A percentile compares a stretch with the other conserved stretches of the same genome.
phyloP scores from a whole-genome alignment of 768 basidiomycete genomes.

The Agrocybe pediades region DNA sequence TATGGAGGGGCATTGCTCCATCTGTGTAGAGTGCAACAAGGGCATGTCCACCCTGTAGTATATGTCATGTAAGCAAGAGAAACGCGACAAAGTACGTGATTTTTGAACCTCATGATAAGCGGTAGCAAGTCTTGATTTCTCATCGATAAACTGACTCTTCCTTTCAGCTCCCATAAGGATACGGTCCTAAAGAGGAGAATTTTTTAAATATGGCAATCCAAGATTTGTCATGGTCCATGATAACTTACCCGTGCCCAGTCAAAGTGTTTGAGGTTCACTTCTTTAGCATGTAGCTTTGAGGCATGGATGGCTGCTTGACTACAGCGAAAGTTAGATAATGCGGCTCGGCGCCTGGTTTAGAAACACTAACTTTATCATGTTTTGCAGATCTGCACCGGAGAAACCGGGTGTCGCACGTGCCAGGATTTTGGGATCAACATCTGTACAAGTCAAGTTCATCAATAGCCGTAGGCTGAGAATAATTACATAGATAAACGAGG shows the following conservation, averaged over 20 bases:
- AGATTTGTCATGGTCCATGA: conserved; percentile 1
- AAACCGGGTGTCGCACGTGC: conserved; percentile 96
- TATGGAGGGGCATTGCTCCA: conserved; percentile 96
- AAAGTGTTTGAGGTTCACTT: conserved; percentile 80
- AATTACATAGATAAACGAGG: conserved; percentile 10
- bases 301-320: conserved; percentile 95
- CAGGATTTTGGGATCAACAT: conserved; percentile 84
- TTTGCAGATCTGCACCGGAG: conserved; percentile 95
- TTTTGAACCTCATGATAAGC: conserved; percentile 89
- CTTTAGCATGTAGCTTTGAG: conserved; percentile 74
- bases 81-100: conserved; percentile 5
- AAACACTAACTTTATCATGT: conserved; percentile 85
- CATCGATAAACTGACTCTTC: conserved; percentile 85
- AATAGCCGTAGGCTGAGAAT: conserved; percentile 7
- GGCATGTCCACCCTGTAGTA: conserved; percentile 89
- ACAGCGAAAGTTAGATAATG: conserved; percentile 9
- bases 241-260: conserved; percentile 91
- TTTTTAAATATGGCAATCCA: neutral
- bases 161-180: conserved; percentile 98
- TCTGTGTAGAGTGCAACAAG: conserved; percentile 93
- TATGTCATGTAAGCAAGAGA: conserved; percentile 20
- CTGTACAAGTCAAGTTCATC: conserved; percentile 32
- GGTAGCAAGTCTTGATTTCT: conserved; percentile 84
- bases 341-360: conserved; percentile 1
- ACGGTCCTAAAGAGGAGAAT: conserved; percentile 58